A percentile compares a stretch with the other conserved stretches of the same genome.
These are phyloP conservation scores for Pestalotiopsis sp. DNA, from an alignment of 2,329 filamentous ascomycete genomes.

Conservation along the genomic window DNA sequence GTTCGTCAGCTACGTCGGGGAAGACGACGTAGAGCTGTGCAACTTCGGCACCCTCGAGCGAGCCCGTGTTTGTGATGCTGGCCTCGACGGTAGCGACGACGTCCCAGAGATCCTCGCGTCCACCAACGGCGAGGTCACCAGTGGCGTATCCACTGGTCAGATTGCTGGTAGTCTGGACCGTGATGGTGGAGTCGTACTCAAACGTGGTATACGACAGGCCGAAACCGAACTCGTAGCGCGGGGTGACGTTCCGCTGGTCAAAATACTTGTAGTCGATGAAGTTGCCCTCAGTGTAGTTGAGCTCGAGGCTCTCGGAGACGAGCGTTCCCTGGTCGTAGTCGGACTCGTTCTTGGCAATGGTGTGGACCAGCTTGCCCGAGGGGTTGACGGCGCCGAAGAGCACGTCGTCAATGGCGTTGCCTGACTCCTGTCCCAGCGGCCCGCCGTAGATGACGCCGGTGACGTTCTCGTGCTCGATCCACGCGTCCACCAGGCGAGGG, in stretches of 20 bases:
- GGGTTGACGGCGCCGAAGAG: conserved; percentile 64
- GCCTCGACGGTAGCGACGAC: conserved; percentile 54
- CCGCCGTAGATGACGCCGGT: conserved; percentile 63
- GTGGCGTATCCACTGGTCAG: conserved; percentile 23
- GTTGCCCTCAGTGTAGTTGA: conserved; percentile 15
- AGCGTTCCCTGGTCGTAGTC: conserved; percentile 45
- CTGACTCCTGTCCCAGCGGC: conserved; percentile 63
- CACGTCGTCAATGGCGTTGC: conserved; percentile 62
- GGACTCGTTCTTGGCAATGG: conserved; percentile 50
- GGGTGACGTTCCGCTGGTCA: conserved; percentile 51
- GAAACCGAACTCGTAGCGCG: conserved; percentile 58
- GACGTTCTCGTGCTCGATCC: conserved; percentile 59
- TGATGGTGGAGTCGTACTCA: conserved; percentile 33
- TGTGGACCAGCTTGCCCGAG: conserved; percentile 59
- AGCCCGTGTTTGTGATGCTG: conserved; percentile 67
- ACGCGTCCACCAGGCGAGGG: conserved; percentile 59
- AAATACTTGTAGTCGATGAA: conserved; percentile 60
- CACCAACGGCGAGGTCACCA: conserved; percentile 43
- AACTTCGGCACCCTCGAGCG: conserved; percentile 64
- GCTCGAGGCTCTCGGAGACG: conserved; percentile 29
- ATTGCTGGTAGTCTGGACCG: not conserved
- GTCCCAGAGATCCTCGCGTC: conserved; percentile 48
- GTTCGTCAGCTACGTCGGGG: conserved; percentile 38
- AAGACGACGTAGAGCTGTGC: conserved; percentile 62
- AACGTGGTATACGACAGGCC: conserved; percentile 36